These are phyloP conservation scores for Mucor sp. DNA, from an alignment of 371 early-diverging fungal species.

Conservation along the genomic window DNA sequence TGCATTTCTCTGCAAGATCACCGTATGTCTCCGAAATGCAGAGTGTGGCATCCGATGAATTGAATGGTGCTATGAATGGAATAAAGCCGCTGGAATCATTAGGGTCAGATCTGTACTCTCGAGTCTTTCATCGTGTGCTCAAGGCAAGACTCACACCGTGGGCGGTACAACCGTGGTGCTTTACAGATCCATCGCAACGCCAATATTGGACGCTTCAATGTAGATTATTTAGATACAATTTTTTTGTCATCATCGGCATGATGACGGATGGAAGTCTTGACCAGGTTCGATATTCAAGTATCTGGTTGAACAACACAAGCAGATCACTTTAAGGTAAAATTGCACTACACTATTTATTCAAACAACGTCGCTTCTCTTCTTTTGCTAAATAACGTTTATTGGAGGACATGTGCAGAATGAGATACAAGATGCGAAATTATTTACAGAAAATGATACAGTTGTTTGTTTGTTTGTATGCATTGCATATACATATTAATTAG, in stretches of 20 bases:
- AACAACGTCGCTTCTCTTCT: not conserved
- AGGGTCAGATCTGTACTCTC: conserved; percentile 24
- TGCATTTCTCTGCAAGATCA: conserved; percentile 39
- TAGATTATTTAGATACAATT: conserved; percentile 10
- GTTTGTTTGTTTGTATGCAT: not conserved
- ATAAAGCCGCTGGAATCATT: not conserved
- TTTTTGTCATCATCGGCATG: conserved; percentile 35
- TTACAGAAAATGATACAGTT: not conserved
- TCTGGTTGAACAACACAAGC: conserved; percentile 13
- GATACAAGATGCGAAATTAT: not conserved
- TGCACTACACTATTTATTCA: not conserved
- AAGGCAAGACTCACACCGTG: conserved; percentile 36
- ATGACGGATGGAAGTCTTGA: conserved; percentile 25
- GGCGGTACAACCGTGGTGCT: conserved; percentile 52
- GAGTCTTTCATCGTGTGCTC: conserved; percentile 33
- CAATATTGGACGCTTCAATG: conserved; percentile 13
- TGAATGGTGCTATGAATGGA: not conserved
- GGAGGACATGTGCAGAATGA: not conserved
- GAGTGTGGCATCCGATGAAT: conserved; percentile 18
- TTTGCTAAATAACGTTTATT: not conserved
- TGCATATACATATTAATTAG: not conserved
- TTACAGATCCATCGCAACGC: conserved; percentile 43
- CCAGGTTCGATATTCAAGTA: conserved; percentile 30
- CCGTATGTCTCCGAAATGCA: conserved; percentile 49
- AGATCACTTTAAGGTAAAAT: conserved; percentile 8